phyloP scores from a whole-genome alignment of 129 eudicot genomes.

The Ambrosia artemisiifolia region DNA sequence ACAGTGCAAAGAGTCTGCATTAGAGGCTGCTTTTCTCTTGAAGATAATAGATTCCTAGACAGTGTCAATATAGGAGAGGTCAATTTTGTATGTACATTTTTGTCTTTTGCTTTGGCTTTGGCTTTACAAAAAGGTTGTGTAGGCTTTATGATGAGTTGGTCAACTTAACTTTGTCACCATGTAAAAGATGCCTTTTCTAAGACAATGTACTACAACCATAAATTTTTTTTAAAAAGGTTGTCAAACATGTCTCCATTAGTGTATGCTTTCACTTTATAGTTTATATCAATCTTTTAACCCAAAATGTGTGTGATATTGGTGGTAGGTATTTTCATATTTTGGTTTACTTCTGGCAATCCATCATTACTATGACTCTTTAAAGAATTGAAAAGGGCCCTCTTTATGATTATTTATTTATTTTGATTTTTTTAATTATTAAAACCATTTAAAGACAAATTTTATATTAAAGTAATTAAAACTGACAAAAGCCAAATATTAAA shows the following conservation, averaged over 20 bases:
- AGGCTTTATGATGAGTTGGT: constrained; percentile 31
- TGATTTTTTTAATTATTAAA: not conserved
- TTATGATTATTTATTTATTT: not conserved
- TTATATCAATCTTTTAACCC: constrained; percentile 20
- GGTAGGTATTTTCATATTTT: constrained; percentile 23
- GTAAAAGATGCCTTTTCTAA: constrained; percentile 27
- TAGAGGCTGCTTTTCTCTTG: constrained; percentile 83
- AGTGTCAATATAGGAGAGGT: not conserved
- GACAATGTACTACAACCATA: constrained; percentile 12
- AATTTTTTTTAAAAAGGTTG: not conserved
- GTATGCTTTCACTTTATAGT: constrained; percentile 17
- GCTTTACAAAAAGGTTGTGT: constrained; percentile 7
- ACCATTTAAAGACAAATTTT: not conserved
- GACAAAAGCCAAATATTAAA: not conserved
- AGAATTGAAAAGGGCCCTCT: constrained; percentile 20
- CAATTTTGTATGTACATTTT: constrained; percentile 1
- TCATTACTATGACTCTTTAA: constrained; percentile 18
- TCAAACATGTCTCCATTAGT: constrained; percentile 10
- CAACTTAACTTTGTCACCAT: constrained; percentile 30
- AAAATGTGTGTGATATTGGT: constrained; percentile 4
- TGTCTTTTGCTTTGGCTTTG: not conserved
- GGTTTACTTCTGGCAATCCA: constrained; percentile 17
- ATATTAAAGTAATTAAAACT: not conserved
- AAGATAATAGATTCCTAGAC: constrained; percentile 59
- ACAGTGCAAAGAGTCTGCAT: constrained; percentile 79